Evolutionary conservation across 2,329 filamentous ascomycete genomes (phyloP), one percentile per base, ranked within the genome.

Genomic region (Dactylonectria macrodidyma): DNA sequence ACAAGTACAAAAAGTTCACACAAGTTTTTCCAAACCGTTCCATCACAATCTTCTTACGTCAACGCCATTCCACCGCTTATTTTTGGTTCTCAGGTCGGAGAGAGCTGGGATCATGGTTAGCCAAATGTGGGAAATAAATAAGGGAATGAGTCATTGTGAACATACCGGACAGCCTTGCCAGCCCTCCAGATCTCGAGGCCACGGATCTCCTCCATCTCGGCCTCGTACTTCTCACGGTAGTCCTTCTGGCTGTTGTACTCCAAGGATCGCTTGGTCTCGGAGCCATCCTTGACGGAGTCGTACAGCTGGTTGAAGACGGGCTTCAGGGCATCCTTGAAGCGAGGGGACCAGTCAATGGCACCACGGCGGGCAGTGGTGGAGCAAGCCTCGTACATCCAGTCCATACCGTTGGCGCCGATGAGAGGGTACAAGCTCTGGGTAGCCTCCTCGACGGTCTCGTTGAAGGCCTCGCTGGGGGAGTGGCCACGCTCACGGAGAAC

Each of bases 331-430:
- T 95, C 93, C 93, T 98, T 98, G 94, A 99, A 99, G 82, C 89
- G 90, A 84, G 92, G 92, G 82, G 92, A 95, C 96, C 96, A 99
- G 90, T 99, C 96, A 82, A 99, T 97, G 86, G 96, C 96, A 85
- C 96, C 96, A 82, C 96, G 95, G 81, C 96, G 94, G 81, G 96
- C 96, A 67, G 96, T 99, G 82, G 96, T 99, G 73, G 95, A 98
- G 93, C 96, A 99, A 76, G 96, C 96, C 83, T 95, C 95, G 89
- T 97, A 99, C 96, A 99, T 99, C 95, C 97, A 99, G 89, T 99
- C 96, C 96, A 99, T 98, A 81, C 96, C 96, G 87, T 98, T 93
- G 86, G 90, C 91, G 81, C 95, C 96, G 81, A 99, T 99, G 81
- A 99, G 90, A 73, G 96, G 96, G 90, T 99, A 99, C 81, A 99